Evolutionary conservation across 306 rosid species (phyloP), one percentile per base, ranked within the genome.

Genomic region (Trifolium dubium): DNA sequence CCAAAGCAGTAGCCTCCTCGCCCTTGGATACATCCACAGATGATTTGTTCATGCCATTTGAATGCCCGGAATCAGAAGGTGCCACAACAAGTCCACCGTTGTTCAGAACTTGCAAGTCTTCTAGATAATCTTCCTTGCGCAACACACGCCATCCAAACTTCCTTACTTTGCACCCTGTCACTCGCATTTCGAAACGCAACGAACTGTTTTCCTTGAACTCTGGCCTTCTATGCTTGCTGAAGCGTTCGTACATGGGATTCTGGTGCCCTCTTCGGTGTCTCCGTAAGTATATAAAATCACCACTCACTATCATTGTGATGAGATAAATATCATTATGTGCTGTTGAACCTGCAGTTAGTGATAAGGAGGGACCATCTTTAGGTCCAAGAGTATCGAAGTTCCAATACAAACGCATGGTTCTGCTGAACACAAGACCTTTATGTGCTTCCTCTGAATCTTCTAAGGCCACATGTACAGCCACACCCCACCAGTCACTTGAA

Each of bases 401-500:
- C 73, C 73, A 68, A 32, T 2, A 9, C 46, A 68, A 2, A 6
- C 13, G 60, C 61, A 68, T 68, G 4, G 0, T 1, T 47, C 56
- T 49, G 30, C 56, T 49, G 30, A 32, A 13, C n/a, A 0, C 0
- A 68, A 3, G n/a, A 44, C 39, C 43, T n/a, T 31, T 55, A 8
- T 6, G 1, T 2, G 3, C 47, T 63, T 63, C 68, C 49, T 64
- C 15, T 37, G 49, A 37, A 17, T 64, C n/a, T 65, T 69, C 62
- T 69, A 50, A 69, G 32, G 73, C 73, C 17, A 69, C 32, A 14
- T 49, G 18, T 29, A 72, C 14, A 72, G 43, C 46, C 35, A 72
- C 67, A 44, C 69, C 59, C 58, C 67, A 59, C 69, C 69, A 15
- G 29, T 72, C 77, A 72, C 59, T 59, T n/a, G 68, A 72, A 59